Conservation (phyloP, 2,329 filamentous ascomycete species). For the Pseudogymnoascus verrucosus region DNA sequence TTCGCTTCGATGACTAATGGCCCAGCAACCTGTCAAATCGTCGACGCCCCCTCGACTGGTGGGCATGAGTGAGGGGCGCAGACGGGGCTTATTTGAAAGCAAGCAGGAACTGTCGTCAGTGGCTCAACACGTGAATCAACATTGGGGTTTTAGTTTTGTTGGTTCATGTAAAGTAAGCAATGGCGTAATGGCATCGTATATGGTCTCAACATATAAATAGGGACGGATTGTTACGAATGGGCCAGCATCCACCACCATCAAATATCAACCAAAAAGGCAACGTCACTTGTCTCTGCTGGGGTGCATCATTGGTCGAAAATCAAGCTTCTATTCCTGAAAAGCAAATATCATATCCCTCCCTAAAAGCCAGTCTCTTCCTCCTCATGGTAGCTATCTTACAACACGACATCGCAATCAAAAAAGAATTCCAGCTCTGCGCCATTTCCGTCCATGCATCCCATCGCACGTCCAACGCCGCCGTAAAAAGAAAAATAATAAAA, state of each 20-base stretch:
- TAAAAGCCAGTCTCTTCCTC: slow-evolving; percentile 5
- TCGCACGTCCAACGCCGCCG: slow-evolving; percentile 6
- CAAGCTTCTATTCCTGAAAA: slow-evolving; percentile 8
- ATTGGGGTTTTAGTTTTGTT: background rate
- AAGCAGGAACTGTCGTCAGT: background rate
- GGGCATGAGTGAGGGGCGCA: background rate
- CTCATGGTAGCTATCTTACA: slow-evolving; percentile 3
- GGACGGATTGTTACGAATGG: background rate
- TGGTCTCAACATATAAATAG: background rate
- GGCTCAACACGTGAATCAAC: background rate
- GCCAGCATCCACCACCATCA: background rate
- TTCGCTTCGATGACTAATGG: slow-evolving; percentile 2
- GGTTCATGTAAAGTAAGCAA: background rate
- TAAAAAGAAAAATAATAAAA: background rate
- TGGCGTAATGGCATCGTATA: background rate
- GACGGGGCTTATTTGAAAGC: background rate
- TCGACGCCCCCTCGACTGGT: background rate
- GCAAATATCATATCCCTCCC: slow-evolving; percentile 1
- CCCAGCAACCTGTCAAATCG: background rate
- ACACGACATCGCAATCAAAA: slow-evolving; percentile 4
- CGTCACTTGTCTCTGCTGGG: background rate
- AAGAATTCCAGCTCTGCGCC: slow-evolving; percentile 2
- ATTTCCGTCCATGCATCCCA: slow-evolving; percentile 7
- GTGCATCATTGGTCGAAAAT: background rate
- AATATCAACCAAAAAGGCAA: background rate